Evolutionary conservation across 257 asterid species (phyloP).

Genomic region (Primulina tabacum): DNA sequence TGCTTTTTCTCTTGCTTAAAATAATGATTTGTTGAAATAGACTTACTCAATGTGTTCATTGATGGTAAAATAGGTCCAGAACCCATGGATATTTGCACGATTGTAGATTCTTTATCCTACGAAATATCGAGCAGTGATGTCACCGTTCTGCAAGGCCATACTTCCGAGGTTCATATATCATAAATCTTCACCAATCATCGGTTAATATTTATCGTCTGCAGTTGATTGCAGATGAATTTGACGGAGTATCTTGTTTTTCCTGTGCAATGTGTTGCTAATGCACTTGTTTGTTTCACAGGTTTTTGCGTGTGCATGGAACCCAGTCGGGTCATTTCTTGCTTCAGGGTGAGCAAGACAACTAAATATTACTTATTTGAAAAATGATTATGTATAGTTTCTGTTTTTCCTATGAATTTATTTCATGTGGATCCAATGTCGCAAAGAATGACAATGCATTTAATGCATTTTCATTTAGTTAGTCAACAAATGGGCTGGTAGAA

Average conservation of each 20-base stretch:
- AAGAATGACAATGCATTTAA: no score
- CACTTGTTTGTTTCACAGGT: constrained; percentile 54
- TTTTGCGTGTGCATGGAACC: constrained; percentile 99
- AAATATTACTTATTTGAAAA: constrained; percentile 8
- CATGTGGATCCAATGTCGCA: background rate
- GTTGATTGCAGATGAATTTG: constrained; percentile 4
- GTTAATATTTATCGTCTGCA: background rate
- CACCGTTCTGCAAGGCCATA: constrained; percentile 84
- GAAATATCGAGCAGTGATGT: constrained; percentile 72
- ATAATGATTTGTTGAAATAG: constrained; percentile 7
- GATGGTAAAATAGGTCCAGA: constrained; percentile 58
- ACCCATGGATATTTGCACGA: constrained; percentile 81
- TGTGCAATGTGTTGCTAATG: constrained; percentile 24
- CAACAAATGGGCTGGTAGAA: no score
- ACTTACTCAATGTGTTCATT: constrained; percentile 28
- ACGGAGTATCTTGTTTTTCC: constrained; percentile 16
- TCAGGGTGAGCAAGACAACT: constrained; percentile 69
- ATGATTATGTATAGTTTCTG: constrained; percentile 7
- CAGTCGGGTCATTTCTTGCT: constrained; percentile 91
- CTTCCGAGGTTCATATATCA: constrained; percentile 71
- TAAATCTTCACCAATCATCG: constrained; percentile 9
- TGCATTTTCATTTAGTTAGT: no score
- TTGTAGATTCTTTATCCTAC: constrained; percentile 51
- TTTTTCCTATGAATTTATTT: background rate
- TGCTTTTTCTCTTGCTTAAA: constrained; percentile 7